Base-by-base conservation (phyloP, 2,329 filamentous ascomycete species). In the Calycina herbarum region DNA sequence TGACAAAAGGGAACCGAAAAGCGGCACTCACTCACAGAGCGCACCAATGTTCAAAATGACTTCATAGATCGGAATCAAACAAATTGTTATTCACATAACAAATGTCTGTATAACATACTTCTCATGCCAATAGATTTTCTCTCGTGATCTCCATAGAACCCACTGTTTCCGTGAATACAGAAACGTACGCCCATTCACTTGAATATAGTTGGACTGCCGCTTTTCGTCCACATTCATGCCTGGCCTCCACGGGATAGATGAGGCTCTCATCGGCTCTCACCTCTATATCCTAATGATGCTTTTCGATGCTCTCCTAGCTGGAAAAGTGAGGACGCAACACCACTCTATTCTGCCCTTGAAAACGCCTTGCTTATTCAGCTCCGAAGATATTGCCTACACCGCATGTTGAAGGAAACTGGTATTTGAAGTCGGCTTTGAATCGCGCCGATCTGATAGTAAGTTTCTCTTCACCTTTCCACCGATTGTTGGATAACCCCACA, bases 191-290 rank as follows among this genome's bases (percentile, higher is more conserved):
- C 20, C 10, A 54, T 54, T 54, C 48, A 54, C 48, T 54, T 27
- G 48, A 27, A 54, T 5, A 11, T 24, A 54, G 20, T 54, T 4
- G 20, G 10, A 27, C 8, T 24, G 57, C 57, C 57, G 29, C 56
- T 58, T 38, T 33, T 35, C 15, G 6, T 1, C 1, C 29, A n/a
- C 13, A 40, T 59, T 59, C 17, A n/a, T 20, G 57, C 57, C 57
- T 59, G 20, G 5, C n/a, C 17, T 38, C n/a, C 31, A 11, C 2
- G 13, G 57, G 57, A n/a, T 35, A 59, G 57, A 58, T 17, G 57
- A 59, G 57, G 57, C 57, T 59, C 31, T 38, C 57, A 31, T 59
- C 57, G 57, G 56, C 56, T 31, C 33, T 58, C 27, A 48, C n/a
- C 42, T 24, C 48, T 10, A 54, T 40, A 40, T 5, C 31, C 17